These are phyloP conservation scores for Galium porrigens DNA, from an alignment of 305 asterid species.

Conservation along the genomic window DNA sequence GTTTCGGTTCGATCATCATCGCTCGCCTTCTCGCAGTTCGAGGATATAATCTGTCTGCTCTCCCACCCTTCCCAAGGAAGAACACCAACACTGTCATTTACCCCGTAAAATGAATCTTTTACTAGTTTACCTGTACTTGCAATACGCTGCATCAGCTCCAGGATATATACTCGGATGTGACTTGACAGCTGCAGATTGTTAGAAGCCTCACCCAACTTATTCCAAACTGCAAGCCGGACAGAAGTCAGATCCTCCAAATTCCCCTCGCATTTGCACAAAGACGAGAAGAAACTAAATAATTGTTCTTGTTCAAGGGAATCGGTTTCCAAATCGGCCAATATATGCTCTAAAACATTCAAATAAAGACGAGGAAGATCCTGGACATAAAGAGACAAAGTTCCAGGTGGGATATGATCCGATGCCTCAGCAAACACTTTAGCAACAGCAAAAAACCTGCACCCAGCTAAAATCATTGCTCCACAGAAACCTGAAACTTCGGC, in stretches of 20 bases:
- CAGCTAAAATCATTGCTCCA: conserved; percentile 59
- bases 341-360: conserved; percentile 43
- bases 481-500: conserved; percentile 43
- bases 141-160: conserved; percentile 77
- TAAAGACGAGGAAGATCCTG: conserved; percentile 58
- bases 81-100: conserved; percentile 30
- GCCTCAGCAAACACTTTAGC: conserved; percentile 34
- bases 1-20: conserved; percentile 28
- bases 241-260: conserved; percentile 44
- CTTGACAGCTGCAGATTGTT: conserved; percentile 55
- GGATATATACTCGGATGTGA: conserved; percentile 53
- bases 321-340: conserved; percentile 46
- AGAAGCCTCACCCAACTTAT: conserved; percentile 52
- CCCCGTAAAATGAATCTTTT: conserved; percentile 28
- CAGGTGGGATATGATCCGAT: conserved; percentile 26
- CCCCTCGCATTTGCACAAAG: conserved; percentile 69
- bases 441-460: conserved; percentile 57
- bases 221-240: conserved; percentile 67
- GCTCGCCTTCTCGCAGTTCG: conserved; percentile 23
- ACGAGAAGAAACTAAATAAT: conserved; percentile 44
- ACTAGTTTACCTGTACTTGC: conserved; percentile 39
- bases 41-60: conserved; percentile 27
- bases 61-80: conserved; percentile 91
- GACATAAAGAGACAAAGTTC: conserved; percentile 24
- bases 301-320: conserved; percentile 34